Percentiles rank a stretch among this genome's conserved stretches.
These are phyloP conservation scores for Colletotrichum truncatum DNA, from an alignment of 2,329 filamentous ascomycete species.

Conservation along the genomic window DNA sequence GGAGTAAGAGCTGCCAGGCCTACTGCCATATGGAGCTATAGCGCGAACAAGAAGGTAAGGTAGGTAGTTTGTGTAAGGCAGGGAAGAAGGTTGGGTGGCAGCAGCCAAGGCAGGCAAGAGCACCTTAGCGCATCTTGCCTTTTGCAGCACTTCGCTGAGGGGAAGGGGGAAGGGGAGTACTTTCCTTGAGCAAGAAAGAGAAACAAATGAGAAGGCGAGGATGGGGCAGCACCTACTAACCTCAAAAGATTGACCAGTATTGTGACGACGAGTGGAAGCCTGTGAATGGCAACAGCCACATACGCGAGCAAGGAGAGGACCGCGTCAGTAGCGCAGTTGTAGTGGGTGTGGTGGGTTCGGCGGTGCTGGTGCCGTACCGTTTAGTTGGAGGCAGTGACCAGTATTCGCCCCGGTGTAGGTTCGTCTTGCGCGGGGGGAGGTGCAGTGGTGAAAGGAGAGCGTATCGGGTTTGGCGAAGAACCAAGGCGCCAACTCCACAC, in stretches of 20 bases:
- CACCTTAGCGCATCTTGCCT: not conserved
- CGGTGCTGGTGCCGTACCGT: not conserved
- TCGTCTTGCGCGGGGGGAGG: conserved; percentile 3
- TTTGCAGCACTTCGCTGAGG: not conserved
- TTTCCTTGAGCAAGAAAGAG: not conserved
- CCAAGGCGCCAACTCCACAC: not conserved
- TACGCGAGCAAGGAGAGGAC: not conserved
- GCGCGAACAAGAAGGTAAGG: conserved; percentile 1
- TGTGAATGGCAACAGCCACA: conserved; percentile 15
- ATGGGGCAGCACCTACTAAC: not conserved
- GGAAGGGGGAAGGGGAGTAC: not conserved
- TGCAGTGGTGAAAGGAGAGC: conserved; percentile 8
- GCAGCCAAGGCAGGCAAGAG: not conserved
- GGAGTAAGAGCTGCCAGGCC: conserved; percentile 15
- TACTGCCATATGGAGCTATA: conserved; percentile 16
- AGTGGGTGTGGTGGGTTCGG: conserved; percentile 4
- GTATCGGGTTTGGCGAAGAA: not conserved
- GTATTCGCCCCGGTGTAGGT: not conserved
- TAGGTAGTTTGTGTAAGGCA: conserved; percentile 1
- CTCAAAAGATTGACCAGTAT: not conserved
- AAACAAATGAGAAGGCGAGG: not conserved
- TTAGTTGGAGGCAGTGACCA: not conserved
- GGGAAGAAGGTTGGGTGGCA: conserved; percentile 7
- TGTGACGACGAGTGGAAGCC: not conserved
- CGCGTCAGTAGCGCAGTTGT: conserved; percentile 8